Evolutionary conservation across 2,329 filamentous ascomycete species (phyloP), one percentile per base, ranked within the genome.

Genomic region (Polytolypa hystricis): DNA sequence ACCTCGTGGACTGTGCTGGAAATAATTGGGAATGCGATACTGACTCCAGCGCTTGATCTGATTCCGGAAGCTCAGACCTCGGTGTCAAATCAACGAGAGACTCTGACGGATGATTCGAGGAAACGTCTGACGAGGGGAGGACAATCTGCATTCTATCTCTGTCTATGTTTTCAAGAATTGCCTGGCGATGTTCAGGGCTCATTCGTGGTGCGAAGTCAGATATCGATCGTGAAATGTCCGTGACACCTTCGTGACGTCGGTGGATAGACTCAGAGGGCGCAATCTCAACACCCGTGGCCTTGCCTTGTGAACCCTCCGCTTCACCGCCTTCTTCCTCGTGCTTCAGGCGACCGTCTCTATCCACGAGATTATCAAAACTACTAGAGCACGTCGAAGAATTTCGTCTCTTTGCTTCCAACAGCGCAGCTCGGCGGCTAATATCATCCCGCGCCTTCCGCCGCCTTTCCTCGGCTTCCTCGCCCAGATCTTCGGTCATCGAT

Each of bases 401-500:
- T 42, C 47, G 48, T 44, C 48, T 58, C 17, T 54, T 47, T 32
- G 57, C 58, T 40, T 62, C 60, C 16, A 68, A 47, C 3, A 64
- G 38, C 20, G 57, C 43, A 11, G 60, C 56, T 39, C 64, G 60
- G 35, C 58, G 62, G 44, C 60, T 47, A 15, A 70, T 61, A 10
- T 69, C 66, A 33, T 64, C 62, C 21, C 63, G 57, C 30, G 59
- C 61, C 37, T 56, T 55, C 8, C 57, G 58, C 41, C 65, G 55
- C 40, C 65, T 57, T 40, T 65, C 60, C 39, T 62, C 60, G 4
- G 66, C 66, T 23, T 56, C 58, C 29, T 60, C 52, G 2, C 63
- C 55, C 21, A 56, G 41, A 26, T 67, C 64, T 46, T 69, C 64
- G 9, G 54, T 59, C 60, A 67, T 68, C 4, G 66, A 69, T 26